These are phyloP conservation scores for Rhodotorula kratochvilovae DNA, from an alignment of 768 basidiomycete species.

Conservation along the genomic window DNA sequence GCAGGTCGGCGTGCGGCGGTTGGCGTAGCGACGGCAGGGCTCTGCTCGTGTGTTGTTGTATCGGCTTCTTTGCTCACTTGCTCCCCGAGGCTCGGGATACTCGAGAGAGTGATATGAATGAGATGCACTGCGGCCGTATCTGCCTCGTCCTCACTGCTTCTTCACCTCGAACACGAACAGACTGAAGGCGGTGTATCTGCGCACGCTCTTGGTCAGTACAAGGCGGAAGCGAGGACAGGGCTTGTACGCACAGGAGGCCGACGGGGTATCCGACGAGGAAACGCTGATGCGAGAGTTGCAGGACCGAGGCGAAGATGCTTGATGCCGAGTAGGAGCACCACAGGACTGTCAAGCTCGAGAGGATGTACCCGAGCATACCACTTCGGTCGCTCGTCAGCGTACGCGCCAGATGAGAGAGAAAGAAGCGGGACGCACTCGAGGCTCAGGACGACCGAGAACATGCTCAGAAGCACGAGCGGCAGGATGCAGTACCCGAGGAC, in stretches of 20 bases:
- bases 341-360: conserved; percentile 73
- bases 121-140: not conserved
- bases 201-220: not conserved
- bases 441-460: conserved; percentile 76
- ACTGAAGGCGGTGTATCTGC: conserved; percentile 22
- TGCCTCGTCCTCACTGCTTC: not conserved
- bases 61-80: not conserved
- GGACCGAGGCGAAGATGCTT: conserved; percentile 87
- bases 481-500: conserved; percentile 94
- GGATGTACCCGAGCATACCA: conserved; percentile 74
- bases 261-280: conserved; percentile 95
- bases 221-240: not conserved
- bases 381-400: conserved; percentile 49
- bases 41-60: not conserved
- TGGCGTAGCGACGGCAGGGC: conserved; percentile 13
- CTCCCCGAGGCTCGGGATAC: not conserved
- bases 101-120: not conserved
- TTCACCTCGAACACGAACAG: conserved; percentile 32
- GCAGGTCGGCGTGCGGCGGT: conserved; percentile 25
- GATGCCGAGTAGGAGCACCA: conserved; percentile 98
- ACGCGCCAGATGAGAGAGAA: not conserved
- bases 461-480: conserved; percentile 91
- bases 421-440: conserved; percentile 66
- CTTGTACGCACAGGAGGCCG: conserved; percentile 57
- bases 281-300: conserved; percentile 92